Conservation (phyloP, 768 basidiomycete species). For the Collybia nuda region DNA sequence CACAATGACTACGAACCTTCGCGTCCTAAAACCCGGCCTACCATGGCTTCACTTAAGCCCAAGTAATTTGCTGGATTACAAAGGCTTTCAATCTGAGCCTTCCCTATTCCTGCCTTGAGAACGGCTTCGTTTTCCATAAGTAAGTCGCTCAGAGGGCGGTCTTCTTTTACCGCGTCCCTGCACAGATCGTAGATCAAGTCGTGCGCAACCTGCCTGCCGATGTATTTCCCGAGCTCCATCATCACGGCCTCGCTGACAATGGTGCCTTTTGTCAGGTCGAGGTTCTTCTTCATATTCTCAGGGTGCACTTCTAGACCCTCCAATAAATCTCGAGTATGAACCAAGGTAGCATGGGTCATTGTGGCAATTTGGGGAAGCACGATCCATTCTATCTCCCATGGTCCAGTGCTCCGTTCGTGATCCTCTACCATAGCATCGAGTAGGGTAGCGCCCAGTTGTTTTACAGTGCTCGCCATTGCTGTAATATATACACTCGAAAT, state of each 20-base stretch:
- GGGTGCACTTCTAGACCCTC: constrained; percentile 40
- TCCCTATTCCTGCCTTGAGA: constrained; percentile 20
- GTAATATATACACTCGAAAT: constrained; percentile 45
- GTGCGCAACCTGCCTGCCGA: constrained; percentile 46
- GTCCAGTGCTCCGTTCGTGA: constrained; percentile 47
- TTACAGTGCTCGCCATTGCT: constrained; percentile 39
- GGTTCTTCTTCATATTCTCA: constrained; percentile 37
- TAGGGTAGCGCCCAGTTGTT: constrained; percentile 35
- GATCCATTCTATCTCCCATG: constrained; percentile 54
- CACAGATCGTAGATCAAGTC: constrained; percentile 45
- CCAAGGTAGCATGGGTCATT: constrained; percentile 37
- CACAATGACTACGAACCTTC: no score
- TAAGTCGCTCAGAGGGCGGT: constrained; percentile 28
- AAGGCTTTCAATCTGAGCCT: constrained; percentile 24
- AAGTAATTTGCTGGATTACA: constrained; percentile 40
- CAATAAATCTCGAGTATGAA: constrained; percentile 33
- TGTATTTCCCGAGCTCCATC: constrained; percentile 41
- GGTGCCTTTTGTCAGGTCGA: constrained; percentile 35
- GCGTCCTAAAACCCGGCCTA: constrained; percentile 16
- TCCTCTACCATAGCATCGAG: constrained; percentile 50
- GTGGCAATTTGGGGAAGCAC: constrained; percentile 43
- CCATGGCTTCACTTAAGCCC: constrained; percentile 33
- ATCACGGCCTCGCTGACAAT: constrained; percentile 47
- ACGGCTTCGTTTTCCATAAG: constrained; percentile 28
- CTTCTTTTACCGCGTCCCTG: constrained; percentile 22